Evolutionary conservation across 176 grass and related monocot species (phyloP).

Genomic region (Juncus inflexus): DNA sequence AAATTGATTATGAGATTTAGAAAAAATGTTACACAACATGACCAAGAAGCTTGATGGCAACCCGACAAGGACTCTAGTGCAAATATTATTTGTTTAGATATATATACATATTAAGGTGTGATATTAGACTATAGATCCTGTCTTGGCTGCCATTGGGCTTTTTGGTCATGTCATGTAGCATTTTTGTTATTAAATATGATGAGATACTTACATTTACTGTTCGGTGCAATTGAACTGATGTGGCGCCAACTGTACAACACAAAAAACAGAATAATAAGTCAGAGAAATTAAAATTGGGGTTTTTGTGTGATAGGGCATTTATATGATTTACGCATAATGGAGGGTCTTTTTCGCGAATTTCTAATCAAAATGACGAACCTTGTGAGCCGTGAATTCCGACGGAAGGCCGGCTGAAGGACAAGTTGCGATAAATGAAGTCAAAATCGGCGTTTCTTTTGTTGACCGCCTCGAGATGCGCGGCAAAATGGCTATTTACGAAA

Average conservation of each 20-base stretch:
- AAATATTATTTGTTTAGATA: no score
- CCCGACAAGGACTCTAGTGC: no score
- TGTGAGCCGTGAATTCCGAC: slow-evolving; percentile 52
- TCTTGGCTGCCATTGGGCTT: no score
- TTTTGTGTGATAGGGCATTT: no score
- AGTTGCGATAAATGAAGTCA: slow-evolving; percentile 80
- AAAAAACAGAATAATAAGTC: slow-evolving; percentile 32
- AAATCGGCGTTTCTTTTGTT: slow-evolving; percentile 93
- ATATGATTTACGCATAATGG: not conserved
- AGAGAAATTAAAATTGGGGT: slow-evolving; percentile 11
- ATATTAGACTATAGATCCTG: no score
- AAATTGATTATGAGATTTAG: no score
- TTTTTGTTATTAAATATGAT: no score
- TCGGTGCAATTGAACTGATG: slow-evolving; percentile 92
- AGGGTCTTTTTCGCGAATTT: not conserved
- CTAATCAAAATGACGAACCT: slow-evolving; percentile 42
- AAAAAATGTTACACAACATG: no score
- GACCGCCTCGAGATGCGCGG: slow-evolving; percentile 92
- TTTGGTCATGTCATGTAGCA: no score
- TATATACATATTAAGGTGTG: no score
- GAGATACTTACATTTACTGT: slow-evolving; percentile 63
- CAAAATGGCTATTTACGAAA: slow-evolving; percentile 96
- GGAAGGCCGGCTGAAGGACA: slow-evolving; percentile 80
- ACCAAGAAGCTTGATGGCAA: no score
- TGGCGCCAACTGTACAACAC: slow-evolving; percentile 63